Evolutionary conservation across 75 land plant species (phyloP).

Genomic region (Cupressus sempervirens): DNA sequence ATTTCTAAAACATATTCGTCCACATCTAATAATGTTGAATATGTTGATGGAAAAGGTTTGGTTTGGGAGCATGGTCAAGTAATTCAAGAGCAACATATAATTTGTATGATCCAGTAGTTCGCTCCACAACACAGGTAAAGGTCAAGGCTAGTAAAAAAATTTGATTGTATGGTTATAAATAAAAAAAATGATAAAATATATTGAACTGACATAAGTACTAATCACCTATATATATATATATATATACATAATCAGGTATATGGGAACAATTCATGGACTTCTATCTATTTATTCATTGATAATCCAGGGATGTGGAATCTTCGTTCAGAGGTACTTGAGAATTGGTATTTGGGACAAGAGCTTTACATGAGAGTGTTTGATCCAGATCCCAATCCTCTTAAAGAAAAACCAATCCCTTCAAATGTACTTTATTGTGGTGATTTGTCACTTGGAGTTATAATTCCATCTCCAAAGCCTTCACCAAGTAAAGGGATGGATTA

Average conservation of each 20-base stretch:
- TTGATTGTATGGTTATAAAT: too few relatives aligned
- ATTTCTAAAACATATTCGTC: too few relatives aligned
- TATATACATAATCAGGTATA: constrained; percentile 31
- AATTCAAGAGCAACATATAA: constrained; percentile 39
- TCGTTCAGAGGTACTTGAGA: constrained; percentile 39
- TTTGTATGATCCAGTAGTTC: constrained; percentile 41
- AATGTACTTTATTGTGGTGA: constrained; percentile 43
- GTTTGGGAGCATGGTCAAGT: constrained; percentile 33
- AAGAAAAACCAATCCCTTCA: constrained; percentile 46
- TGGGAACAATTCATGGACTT: constrained; percentile 46
- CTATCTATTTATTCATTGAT: constrained; percentile 47
- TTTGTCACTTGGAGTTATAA: not conserved
- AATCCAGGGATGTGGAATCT: constrained; percentile 76
- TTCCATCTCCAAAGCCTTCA: not conserved
- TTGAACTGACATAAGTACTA: not conserved
- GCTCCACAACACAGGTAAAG: constrained; percentile 48
- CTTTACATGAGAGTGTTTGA: constrained; percentile 51
- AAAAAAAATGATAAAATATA: too few relatives aligned
- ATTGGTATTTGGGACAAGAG: constrained; percentile 64
- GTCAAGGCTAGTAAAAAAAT: not conserved
- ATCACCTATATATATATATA: not conserved
- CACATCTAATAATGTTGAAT: not conserved
- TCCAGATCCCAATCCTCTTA: constrained; percentile 42
- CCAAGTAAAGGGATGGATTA: not conserved
- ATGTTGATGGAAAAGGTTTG: constrained; percentile 21